phyloP scores from a whole-genome alignment of 108 stramenopile species.

The Cyclotella kingstonii region DNA sequence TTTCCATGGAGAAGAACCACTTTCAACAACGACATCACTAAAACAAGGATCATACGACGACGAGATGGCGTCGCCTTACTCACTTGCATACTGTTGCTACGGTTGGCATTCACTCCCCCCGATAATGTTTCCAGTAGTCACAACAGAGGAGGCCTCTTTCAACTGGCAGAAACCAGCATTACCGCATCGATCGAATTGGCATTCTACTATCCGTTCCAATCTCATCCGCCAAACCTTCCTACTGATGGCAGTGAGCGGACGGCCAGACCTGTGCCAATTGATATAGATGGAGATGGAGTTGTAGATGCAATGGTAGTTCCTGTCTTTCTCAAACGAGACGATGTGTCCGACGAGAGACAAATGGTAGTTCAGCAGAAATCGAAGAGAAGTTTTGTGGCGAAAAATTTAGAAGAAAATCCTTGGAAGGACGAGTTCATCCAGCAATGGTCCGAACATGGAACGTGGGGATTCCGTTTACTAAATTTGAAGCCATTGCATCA shows the following conservation, averaged over 20 bases:
- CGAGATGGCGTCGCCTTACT: slow-evolving; percentile 31
- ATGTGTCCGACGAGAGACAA: slow-evolving; percentile 15
- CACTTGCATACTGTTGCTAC: slow-evolving; percentile 29
- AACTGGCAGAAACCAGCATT: slow-evolving; percentile 26
- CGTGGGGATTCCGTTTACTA: slow-evolving; percentile 58
- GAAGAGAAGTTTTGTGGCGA: neutral
- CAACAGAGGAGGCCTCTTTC: slow-evolving; percentile 5
- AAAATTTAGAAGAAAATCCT: neutral
- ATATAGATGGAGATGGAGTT: slow-evolving; percentile 84
- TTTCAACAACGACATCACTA: neutral
- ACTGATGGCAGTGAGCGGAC: slow-evolving; percentile 3
- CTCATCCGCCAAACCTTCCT: slow-evolving; percentile 11
- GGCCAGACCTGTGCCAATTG: slow-evolving; percentile 55
- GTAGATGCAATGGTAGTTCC: slow-evolving; percentile 70
- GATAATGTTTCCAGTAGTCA: neutral
- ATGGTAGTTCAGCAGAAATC: neutral
- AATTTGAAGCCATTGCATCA: slow-evolving; percentile 68
- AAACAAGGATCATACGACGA: slow-evolving; percentile 15
- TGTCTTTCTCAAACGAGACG: slow-evolving; percentile 11
- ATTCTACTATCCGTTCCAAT: slow-evolving; percentile 57
- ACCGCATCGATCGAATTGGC: slow-evolving; percentile 56
- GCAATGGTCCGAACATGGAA: slow-evolving; percentile 27
- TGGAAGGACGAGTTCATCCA: slow-evolving; percentile 1
- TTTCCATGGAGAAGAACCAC: neutral
- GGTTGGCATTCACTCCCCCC: slow-evolving; percentile 36